These are phyloP conservation scores for Paraphaeosphaeria sporulosa DNA, from an alignment of 2,329 filamentous ascomycete genomes.

Conservation along the genomic window DNA sequence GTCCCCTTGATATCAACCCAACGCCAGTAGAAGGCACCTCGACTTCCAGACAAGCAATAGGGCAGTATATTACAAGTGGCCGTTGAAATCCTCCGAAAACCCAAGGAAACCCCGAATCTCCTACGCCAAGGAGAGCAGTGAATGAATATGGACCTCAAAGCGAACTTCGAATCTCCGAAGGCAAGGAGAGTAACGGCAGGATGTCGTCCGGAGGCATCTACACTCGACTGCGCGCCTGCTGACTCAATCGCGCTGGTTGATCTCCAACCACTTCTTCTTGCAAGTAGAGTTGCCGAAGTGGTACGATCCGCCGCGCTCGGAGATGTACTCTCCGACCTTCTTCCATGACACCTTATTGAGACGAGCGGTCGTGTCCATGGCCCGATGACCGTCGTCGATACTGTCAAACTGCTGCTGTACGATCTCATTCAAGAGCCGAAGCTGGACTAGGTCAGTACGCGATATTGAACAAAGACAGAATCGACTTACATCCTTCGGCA, in stretches of 20 bases:
- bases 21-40: background rate
- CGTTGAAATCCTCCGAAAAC: background rate
- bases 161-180: background rate
- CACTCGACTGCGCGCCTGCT: background rate
- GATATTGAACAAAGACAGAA: background rate
- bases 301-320: constrained; percentile 62
- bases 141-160: too few relatives aligned
- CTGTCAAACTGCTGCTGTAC: constrained; percentile 33
- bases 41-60: background rate
- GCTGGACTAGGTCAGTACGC: constrained; percentile 27
- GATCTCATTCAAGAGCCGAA: constrained; percentile 31
- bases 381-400: constrained; percentile 22
- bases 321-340: constrained; percentile 63
- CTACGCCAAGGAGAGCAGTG: background rate
- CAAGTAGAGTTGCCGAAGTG: constrained; percentile 68
- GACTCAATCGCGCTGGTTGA: constrained; percentile 14
- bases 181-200: background rate
- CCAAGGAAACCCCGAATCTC: too few relatives aligned
- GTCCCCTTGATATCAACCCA: background rate
- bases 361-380: constrained; percentile 25
- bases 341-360: constrained; percentile 64
- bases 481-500: constrained; percentile 66
- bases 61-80: background rate
- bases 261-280: constrained; percentile 67
- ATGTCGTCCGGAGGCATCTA: background rate